Conservation (phyloP, 768 basidiomycete species). For the Leccinum subgranulosum region DNA sequence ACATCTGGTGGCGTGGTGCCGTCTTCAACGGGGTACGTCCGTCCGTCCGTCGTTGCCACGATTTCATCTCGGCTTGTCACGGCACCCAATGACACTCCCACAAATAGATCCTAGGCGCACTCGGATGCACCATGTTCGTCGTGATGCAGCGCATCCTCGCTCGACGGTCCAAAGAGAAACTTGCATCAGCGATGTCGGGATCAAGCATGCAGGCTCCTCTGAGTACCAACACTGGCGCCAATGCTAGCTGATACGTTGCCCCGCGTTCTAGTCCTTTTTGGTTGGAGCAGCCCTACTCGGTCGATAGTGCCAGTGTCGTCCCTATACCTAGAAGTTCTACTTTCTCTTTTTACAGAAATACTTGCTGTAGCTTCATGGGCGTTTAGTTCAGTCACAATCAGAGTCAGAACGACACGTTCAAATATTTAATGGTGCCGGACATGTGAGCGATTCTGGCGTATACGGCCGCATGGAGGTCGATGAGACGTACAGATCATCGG, state of each 20-base stretch:
- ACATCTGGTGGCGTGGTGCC: slow-evolving; percentile 58
- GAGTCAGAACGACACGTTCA: too few species aligned
- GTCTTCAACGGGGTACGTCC: slow-evolving; percentile 46
- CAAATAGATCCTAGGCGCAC: slow-evolving; percentile 16
- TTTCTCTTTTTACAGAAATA: background rate
- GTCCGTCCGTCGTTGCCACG: background rate
- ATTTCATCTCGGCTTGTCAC: background rate
- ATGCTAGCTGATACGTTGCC: background rate
- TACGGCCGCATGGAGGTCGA: too few species aligned
- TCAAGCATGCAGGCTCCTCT: background rate
- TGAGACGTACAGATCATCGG: too few species aligned
- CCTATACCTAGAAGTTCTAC: background rate
- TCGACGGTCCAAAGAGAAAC: background rate
- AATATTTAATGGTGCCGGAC: too few species aligned
- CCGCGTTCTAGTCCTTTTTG: background rate
- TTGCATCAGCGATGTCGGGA: background rate
- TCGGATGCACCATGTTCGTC: slow-evolving; percentile 27
- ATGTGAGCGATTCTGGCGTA: too few species aligned
- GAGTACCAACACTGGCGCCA: background rate
- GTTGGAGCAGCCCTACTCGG: background rate
- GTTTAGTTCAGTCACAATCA: too few species aligned
- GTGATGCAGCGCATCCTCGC: slow-evolving; percentile 25
- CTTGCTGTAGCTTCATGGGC: background rate
- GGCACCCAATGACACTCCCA: background rate
- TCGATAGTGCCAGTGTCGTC: background rate